Conservation (phyloP, 176 grass and related monocot genomes). For the Microstegium vimineum region DNA sequence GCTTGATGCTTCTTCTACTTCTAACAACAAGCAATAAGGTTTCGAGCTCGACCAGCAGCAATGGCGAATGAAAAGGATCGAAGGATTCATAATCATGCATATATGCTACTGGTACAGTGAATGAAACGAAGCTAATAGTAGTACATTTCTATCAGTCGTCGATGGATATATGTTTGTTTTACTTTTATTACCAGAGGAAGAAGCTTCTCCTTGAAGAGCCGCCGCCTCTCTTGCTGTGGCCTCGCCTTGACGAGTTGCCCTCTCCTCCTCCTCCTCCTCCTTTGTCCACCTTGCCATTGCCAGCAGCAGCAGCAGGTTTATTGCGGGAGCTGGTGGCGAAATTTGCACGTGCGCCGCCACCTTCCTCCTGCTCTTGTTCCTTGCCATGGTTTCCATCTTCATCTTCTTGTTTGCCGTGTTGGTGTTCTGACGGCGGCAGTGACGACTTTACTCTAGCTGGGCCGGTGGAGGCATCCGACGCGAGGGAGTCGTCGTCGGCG, state of each 20-base stretch:
- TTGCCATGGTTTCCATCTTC: background rate
- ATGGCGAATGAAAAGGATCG: slow-evolving; percentile 7
- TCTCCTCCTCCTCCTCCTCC: slow-evolving; percentile 33
- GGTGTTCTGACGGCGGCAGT: background rate
- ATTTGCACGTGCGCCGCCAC: background rate
- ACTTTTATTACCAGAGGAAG: slow-evolving; percentile 49
- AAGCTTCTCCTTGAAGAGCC: slow-evolving; percentile 50
- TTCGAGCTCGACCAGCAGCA: slow-evolving; percentile 8
- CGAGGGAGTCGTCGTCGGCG: slow-evolving; percentile 69
- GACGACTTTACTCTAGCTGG: slow-evolving; percentile 39
- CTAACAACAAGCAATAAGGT: slow-evolving; percentile 31
- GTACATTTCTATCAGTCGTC: slow-evolving; percentile 4
- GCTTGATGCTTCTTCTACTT: background rate
- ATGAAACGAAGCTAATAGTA: slow-evolving; percentile 24
- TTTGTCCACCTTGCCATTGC: slow-evolving; percentile 38
- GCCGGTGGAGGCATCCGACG: slow-evolving; percentile 84
- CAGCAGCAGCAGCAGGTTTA: slow-evolving; percentile 21
- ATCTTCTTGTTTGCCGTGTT: background rate
- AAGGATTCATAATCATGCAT: slow-evolving; percentile 16
- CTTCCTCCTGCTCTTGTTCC: background rate
- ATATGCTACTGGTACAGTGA: slow-evolving; percentile 6
- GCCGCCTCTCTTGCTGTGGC: slow-evolving; percentile 38
- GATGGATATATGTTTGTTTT: background rate
- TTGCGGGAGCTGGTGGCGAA: slow-evolving; percentile 28
- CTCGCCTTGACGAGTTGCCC: slow-evolving; percentile 41